phyloP scores from a whole-genome alignment of 768 basidiomycete genomes.

The Russula brevipes region DNA sequence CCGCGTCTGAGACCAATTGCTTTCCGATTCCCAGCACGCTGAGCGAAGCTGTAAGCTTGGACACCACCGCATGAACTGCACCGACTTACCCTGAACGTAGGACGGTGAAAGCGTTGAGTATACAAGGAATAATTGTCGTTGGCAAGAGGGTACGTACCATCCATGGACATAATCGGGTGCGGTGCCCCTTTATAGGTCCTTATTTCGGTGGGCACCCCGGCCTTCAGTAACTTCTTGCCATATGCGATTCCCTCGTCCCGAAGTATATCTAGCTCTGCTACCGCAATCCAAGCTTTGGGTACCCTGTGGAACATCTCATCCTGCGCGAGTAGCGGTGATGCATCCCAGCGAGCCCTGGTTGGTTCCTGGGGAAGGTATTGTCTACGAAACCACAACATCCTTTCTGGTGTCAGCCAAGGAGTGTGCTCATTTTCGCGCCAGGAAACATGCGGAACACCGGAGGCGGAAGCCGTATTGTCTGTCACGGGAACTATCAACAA shows the following conservation, averaged over 20 bases:
- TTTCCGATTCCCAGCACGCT: slow-evolving; percentile 33
- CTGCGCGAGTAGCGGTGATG: slow-evolving; percentile 67
- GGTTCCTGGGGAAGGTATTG: slow-evolving; percentile 61
- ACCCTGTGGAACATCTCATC: slow-evolving; percentile 45
- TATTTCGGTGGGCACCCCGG: slow-evolving; percentile 50
- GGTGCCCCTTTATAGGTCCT: slow-evolving; percentile 60
- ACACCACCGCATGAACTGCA: slow-evolving; percentile 10
- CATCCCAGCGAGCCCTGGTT: slow-evolving; percentile 62
- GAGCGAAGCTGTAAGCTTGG: slow-evolving; percentile 20
- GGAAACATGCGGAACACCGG: slow-evolving; percentile 36
- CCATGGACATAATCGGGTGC: slow-evolving; percentile 72
- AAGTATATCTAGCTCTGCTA: slow-evolving; percentile 63
- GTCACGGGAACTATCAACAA: slow-evolving; percentile 67
- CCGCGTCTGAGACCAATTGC: slow-evolving; percentile 38
- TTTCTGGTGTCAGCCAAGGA: slow-evolving; percentile 52
- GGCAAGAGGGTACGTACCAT: slow-evolving; percentile 42
- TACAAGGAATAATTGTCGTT: neutral
- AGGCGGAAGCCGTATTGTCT: slow-evolving; percentile 58
- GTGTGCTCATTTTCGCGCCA: slow-evolving; percentile 57
- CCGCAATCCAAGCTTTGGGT: slow-evolving; percentile 57
- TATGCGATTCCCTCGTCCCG: slow-evolving; percentile 62
- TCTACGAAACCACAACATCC: slow-evolving; percentile 70
- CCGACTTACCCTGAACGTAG: slow-evolving; percentile 26
- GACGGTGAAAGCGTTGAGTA: slow-evolving; percentile 6
- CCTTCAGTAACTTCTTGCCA: slow-evolving; percentile 48